phyloP scores from a whole-genome alignment of 805 yeast genomes.

The Cyberlindnera saturnus region DNA sequence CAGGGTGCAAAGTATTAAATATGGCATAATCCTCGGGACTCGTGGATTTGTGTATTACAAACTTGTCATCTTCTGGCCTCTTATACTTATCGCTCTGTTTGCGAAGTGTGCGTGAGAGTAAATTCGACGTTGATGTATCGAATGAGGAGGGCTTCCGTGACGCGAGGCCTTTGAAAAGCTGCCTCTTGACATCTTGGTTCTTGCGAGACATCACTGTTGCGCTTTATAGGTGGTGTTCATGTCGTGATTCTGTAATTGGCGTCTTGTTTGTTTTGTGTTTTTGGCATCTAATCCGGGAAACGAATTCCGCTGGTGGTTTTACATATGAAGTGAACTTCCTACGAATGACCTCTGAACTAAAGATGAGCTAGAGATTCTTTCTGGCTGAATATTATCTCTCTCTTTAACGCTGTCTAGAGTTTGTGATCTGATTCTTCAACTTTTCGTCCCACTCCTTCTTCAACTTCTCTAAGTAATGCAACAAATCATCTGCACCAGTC shows the following conservation, averaged over 20 bases:
- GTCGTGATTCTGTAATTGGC: neutral
- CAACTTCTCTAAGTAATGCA: conserved; percentile 52
- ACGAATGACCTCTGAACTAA: too few species aligned
- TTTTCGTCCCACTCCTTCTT: conserved; percentile 67
- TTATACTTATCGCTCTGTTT: conserved; percentile 23
- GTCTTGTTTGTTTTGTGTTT: neutral
- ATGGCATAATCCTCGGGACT: conserved; percentile 21
- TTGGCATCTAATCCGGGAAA: too few species aligned
- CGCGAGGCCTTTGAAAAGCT: conserved; percentile 18
- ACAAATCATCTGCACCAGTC: conserved; percentile 63
- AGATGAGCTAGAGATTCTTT: too few species aligned
- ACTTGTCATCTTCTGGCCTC: conserved; percentile 9
- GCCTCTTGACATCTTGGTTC: conserved; percentile 18
- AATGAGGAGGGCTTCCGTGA: conserved; percentile 5
- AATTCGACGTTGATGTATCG: conserved; percentile 16
- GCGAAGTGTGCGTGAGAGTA: conserved; percentile 21
- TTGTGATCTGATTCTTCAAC: conserved; percentile 65
- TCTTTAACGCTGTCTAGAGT: conserved; percentile 15
- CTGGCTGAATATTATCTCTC: neutral
- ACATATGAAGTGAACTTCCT: too few species aligned
- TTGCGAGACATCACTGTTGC: neutral
- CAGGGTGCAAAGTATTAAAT: conserved; percentile 18
- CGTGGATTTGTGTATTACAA: conserved; percentile 24
- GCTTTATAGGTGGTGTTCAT: neutral
- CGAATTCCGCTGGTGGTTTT: too few species aligned